These are phyloP conservation scores for Fusarium heterosporum DNA, from an alignment of 2,329 filamentous ascomycete genomes.

Conservation along the genomic window DNA sequence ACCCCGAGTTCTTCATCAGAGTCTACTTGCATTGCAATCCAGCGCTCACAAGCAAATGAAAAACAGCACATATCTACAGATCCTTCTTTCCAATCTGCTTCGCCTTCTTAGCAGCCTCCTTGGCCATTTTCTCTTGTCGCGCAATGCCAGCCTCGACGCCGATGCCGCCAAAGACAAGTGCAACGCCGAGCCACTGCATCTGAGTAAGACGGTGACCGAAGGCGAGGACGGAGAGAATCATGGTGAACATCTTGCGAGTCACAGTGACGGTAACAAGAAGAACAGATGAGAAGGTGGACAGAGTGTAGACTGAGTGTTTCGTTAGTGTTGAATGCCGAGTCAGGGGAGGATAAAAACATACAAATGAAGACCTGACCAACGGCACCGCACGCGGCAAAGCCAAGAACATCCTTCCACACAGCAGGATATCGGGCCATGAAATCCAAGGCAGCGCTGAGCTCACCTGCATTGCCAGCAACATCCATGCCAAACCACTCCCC, in stretches of 20 bases:
- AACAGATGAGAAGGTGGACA: constrained; percentile 90
- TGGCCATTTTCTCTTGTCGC: constrained; percentile 83
- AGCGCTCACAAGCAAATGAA: not conserved
- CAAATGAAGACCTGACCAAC: constrained; percentile 97
- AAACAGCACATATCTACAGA: constrained; percentile 24
- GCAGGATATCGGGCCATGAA: constrained; percentile 85
- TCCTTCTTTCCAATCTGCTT: constrained; percentile 50
- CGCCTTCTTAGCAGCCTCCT: constrained; percentile 71
- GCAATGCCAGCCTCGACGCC: constrained; percentile 89
- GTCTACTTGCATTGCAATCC: constrained; percentile 1
- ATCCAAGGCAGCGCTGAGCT: constrained; percentile 80
- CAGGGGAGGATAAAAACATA: constrained; percentile 53
- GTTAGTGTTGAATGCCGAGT: constrained; percentile 32
- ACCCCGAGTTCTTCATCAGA: not conserved
- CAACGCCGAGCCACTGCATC: constrained; percentile 96
- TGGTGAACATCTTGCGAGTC: constrained; percentile 98
- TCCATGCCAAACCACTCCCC: constrained; percentile 76
- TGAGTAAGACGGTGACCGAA: constrained; percentile 87
- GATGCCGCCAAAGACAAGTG: constrained; percentile 93
- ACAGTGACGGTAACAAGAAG: constrained; percentile 96
- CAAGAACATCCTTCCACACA: constrained; percentile 88
- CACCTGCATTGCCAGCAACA: constrained; percentile 73
- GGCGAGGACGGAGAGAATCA: constrained; percentile 94
- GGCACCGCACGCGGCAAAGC: constrained; percentile 90
- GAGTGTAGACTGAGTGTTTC: constrained; percentile 76